A percentile compares a stretch with the other conserved stretches of the same genome.
These are phyloP conservation scores for Penicillium roqueforti DNA, from an alignment of 495 filamentous ascomycete species.

Conservation along the genomic window DNA sequence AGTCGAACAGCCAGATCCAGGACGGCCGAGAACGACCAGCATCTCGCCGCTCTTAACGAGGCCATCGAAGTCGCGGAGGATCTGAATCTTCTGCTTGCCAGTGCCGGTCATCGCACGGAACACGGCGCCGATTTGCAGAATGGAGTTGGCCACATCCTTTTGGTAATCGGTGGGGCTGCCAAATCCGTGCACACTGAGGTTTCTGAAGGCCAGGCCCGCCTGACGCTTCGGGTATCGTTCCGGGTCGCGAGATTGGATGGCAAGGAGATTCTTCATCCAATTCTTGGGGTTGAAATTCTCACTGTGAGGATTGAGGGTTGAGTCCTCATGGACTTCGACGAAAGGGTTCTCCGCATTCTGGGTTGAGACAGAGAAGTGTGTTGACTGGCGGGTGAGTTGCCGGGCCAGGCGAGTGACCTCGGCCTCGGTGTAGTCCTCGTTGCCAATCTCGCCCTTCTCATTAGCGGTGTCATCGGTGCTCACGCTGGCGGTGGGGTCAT, in stretches of 20 bases:
- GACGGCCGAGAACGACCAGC: slow-evolving; percentile 73
- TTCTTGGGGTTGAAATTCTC: slow-evolving; percentile 47
- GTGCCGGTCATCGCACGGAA: slow-evolving; percentile 41
- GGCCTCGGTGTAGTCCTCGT: slow-evolving; percentile 34
- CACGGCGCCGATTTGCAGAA: slow-evolving; percentile 51
- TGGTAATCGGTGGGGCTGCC: slow-evolving; percentile 76
- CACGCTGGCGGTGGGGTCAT: slow-evolving; percentile 18
- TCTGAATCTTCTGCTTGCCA: slow-evolving; percentile 58
- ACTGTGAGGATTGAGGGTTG: slow-evolving; percentile 43
- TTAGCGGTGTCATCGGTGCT: slow-evolving; percentile 35
- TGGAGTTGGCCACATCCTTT: slow-evolving; percentile 70
- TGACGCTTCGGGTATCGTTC: slow-evolving; percentile 42
- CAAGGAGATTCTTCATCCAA: slow-evolving; percentile 51
- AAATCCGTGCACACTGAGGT: slow-evolving; percentile 73
- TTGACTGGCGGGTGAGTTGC: slow-evolving; percentile 47
- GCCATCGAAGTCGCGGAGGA: slow-evolving; percentile 69
- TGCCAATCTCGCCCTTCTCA: slow-evolving; percentile 12
- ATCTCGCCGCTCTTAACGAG: slow-evolving; percentile 73
- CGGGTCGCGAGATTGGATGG: slow-evolving; percentile 45
- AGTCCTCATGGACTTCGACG: slow-evolving; percentile 36
- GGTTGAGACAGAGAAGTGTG: slow-evolving; percentile 27
- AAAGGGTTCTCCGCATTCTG: slow-evolving; percentile 44
- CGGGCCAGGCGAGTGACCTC: slow-evolving; percentile 44
- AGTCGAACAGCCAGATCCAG: slow-evolving; percentile 69
- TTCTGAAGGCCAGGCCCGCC: slow-evolving; percentile 49